Conservation (phyloP, 2,329 filamentous ascomycete genomes). For the Penicillium sp. region DNA sequence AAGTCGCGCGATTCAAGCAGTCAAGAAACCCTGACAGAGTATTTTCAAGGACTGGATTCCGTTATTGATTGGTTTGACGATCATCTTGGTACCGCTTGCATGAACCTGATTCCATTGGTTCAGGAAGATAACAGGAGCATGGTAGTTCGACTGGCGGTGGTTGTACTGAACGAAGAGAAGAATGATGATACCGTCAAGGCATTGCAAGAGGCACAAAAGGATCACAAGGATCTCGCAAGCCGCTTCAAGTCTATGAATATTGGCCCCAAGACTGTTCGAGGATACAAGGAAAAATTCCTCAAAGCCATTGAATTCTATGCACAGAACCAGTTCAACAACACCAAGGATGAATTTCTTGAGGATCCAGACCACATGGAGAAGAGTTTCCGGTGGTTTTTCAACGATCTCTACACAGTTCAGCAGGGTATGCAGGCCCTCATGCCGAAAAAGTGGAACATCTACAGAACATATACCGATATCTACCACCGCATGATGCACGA, state of each 20-base stretch:
- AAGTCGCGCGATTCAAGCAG: slow-evolving; percentile 72
- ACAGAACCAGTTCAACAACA: slow-evolving; percentile 72
- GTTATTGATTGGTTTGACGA: slow-evolving; percentile 95
- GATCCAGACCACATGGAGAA: slow-evolving; percentile 85
- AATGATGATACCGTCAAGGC: slow-evolving; percentile 90
- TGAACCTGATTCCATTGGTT: slow-evolving; percentile 87
- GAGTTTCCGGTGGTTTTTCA: slow-evolving; percentile 93
- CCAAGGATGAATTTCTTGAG: slow-evolving; percentile 74
- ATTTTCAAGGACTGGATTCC: slow-evolving; percentile 83
- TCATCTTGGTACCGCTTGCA: slow-evolving; percentile 83
- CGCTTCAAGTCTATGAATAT: slow-evolving; percentile 95
- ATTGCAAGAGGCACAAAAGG: slow-evolving; percentile 89
- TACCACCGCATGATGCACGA: slow-evolving; percentile 97
- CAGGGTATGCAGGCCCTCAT: slow-evolving; percentile 88
- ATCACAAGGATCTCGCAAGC: slow-evolving; percentile 91
- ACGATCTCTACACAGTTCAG: slow-evolving; percentile 93
- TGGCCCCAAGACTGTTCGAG: slow-evolving; percentile 86
- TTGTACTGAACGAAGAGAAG: slow-evolving; percentile 95
- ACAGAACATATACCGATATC: slow-evolving; percentile 83
- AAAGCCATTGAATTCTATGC: slow-evolving; percentile 75
- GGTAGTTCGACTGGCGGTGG: slow-evolving; percentile 85
- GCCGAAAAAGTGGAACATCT: slow-evolving; percentile 96
- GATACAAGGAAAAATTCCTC: slow-evolving; percentile 96
- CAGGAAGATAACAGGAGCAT: slow-evolving; percentile 84
- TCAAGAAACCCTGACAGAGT: slow-evolving; percentile 82